These are phyloP conservation scores for Penicillium sp. DNA, from an alignment of 2,329 filamentous ascomycete species.

Conservation along the genomic window DNA sequence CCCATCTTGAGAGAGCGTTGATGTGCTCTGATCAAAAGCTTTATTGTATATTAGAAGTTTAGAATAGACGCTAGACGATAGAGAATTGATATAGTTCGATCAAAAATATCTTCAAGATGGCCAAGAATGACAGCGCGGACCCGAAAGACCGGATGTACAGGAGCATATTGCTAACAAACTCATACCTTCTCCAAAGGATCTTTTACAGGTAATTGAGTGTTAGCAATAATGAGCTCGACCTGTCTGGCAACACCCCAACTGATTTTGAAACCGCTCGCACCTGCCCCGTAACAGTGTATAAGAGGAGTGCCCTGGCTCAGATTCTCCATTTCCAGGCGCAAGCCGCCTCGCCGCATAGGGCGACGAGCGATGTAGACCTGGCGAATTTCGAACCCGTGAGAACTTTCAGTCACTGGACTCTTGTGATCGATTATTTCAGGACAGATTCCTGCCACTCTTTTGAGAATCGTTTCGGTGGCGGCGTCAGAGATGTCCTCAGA, in stretches of 20 bases:
- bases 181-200: neutral
- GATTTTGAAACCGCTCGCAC: slow-evolving; percentile 11
- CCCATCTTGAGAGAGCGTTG: neutral
- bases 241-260: slow-evolving; percentile 13
- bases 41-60: neutral
- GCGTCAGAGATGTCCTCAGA: neutral
- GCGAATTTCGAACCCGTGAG: slow-evolving; percentile 6
- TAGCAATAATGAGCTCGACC: neutral
- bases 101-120: neutral
- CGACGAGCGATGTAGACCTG: slow-evolving; percentile 16
- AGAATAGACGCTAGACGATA: neutral
- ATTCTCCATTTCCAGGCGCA: slow-evolving; percentile 1
- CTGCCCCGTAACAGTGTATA: slow-evolving; percentile 15
- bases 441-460: neutral
- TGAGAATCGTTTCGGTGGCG: slow-evolving; percentile 1
- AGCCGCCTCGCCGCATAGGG: slow-evolving; percentile 9
- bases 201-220: neutral
- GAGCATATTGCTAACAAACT: neutral
- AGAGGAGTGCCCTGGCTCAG: neutral
- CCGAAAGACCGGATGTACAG: too few species aligned
- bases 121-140: neutral
- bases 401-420: neutral
- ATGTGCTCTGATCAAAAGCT: neutral
- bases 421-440: neutral
- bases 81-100: neutral